A percentile compares a stretch with the other conserved stretches of the same genome.
These are phyloP conservation scores for Neonectria ditissima DNA, from an alignment of 2,329 filamentous ascomycete species.

Conservation along the genomic window DNA sequence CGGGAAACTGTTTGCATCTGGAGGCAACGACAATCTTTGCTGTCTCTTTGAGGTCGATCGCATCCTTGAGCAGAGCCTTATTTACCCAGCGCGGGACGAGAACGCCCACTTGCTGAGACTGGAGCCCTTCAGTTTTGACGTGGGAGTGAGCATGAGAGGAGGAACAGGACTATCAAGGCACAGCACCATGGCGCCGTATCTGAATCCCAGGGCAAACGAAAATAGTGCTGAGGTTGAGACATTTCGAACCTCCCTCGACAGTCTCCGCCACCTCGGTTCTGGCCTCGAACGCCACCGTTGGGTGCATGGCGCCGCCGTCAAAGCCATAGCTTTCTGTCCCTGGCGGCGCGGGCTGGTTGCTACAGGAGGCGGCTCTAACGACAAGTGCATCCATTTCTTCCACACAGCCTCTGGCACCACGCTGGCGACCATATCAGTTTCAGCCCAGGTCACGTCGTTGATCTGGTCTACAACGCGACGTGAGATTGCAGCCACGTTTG, in stretches of 20 bases:
- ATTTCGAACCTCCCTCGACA: constrained; percentile 46
- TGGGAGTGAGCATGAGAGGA: constrained; percentile 24
- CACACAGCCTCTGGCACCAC: constrained; percentile 85
- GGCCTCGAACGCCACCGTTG: constrained; percentile 78
- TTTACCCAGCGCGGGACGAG: constrained; percentile 3
- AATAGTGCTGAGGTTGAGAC: constrained; percentile 32
- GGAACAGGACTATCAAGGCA: constrained; percentile 21
- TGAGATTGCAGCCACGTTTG: constrained; percentile 94
- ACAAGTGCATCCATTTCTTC: constrained; percentile 96
- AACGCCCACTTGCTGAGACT: constrained; percentile 18
- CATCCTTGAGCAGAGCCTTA: constrained; percentile 55
- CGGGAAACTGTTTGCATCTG: constrained; percentile 83
- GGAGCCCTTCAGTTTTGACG: constrained; percentile 21
- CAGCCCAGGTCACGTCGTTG: constrained; percentile 91
- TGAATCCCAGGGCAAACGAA: neutral
- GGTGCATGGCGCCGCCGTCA: constrained; percentile 87
- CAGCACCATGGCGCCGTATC: neutral
- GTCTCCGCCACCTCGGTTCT: constrained; percentile 61
- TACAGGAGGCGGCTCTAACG: constrained; percentile 92
- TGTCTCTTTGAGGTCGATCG: constrained; percentile 80
- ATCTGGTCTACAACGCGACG: constrained; percentile 88
- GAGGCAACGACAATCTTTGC: constrained; percentile 92
- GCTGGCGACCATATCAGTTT: constrained; percentile 90
- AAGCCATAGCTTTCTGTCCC: constrained; percentile 96
- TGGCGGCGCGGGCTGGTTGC: constrained; percentile 91